Evolutionary conservation across 345 rosid species (phyloP).

Genomic region (Combretum micranthum): DNA sequence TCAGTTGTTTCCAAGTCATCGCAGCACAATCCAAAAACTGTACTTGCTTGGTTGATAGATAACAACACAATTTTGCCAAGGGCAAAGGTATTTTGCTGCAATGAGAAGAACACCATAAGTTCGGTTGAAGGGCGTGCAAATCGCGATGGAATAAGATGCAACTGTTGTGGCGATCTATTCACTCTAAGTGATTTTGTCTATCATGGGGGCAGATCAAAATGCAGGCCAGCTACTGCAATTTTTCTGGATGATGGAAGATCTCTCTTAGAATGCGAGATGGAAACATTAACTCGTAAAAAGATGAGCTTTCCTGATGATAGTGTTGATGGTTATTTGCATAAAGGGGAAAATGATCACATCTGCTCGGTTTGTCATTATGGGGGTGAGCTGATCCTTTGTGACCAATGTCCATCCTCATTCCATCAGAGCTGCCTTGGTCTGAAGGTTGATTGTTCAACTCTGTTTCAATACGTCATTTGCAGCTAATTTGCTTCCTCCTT

Average conservation of each 20-base stretch:
- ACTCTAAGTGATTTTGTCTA: constrained; percentile 40
- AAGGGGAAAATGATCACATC: constrained; percentile 41
- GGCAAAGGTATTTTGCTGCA: constrained; percentile 30
- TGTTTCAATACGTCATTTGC: not conserved
- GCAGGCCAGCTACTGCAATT: constrained; percentile 46
- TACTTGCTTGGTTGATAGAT: constrained; percentile 72
- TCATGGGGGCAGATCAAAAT: constrained; percentile 39
- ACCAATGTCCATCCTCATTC: constrained; percentile 76
- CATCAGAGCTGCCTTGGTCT: constrained; percentile 66
- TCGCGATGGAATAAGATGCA: constrained; percentile 63
- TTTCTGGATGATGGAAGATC: constrained; percentile 75
- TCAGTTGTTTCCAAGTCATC: constrained; percentile 23
- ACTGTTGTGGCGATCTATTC: constrained; percentile 49
- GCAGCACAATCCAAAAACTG: constrained; percentile 39
- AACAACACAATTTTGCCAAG: constrained; percentile 49
- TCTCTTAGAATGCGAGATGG: constrained; percentile 36
- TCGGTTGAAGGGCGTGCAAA: constrained; percentile 48
- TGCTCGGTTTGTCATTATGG: constrained; percentile 83
- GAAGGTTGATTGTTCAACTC: constrained; percentile 29
- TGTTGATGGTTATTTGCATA: constrained; percentile 6
- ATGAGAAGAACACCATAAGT: not conserved
- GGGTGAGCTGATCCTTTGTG: constrained; percentile 69
- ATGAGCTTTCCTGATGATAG: constrained; percentile 5
- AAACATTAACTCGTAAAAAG: constrained; percentile 6
- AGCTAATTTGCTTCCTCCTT: not conserved